Base-by-base conservation (phyloP, 768 basidiomycete genomes). In the Mrakia frigida region DNA sequence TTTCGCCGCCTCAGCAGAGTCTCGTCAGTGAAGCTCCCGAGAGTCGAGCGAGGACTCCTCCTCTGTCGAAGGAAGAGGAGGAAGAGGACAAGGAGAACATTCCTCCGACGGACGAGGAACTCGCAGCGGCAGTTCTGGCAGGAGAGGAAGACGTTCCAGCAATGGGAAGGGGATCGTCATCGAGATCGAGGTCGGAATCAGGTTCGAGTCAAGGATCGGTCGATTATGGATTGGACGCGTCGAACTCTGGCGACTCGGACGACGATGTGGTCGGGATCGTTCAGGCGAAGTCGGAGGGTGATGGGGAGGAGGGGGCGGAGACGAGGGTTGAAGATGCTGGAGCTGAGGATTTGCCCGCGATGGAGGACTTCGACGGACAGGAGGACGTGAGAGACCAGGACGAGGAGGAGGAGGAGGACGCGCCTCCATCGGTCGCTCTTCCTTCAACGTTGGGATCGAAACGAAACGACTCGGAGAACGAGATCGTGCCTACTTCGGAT, bases 251-350 rank as follows among this genome's bases (percentile, higher is more conserved):
- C 0, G 63, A 74, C 46, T 73, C 72, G 31, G 73, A 74, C 63
- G 73, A 74, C 61, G 73, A 74, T 16, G 41, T 39, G 37, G 31
- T 52, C 6, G 61, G 46, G 39, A 28, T 65, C 39, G 31, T 74
- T 31, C 43, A 74, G 73, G 43, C 37, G 6, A 39, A 23, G 25
- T 39, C 65, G 65, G 65, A 39, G 28, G 61, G 33, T 16, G 37
- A 68, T 39, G 35, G 25, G 9, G 11, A 63, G 35, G 65, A 43
- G 35, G 14, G 21, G 65, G 25, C 18, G 25, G 25, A 41, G 23
- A 7, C 9, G n/a, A 33, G 7, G 6, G 21, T 67, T 11, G 63
- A 67, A 10, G 63, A 2, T 23, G 63, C 39, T 35, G 63, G 11
- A 5, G 61, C 14, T 16, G 28, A 33, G 11, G 43, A 14, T 1